phyloP scores from a whole-genome alignment of 768 basidiomycete genomes.

The Kondoa malvinella region DNA sequence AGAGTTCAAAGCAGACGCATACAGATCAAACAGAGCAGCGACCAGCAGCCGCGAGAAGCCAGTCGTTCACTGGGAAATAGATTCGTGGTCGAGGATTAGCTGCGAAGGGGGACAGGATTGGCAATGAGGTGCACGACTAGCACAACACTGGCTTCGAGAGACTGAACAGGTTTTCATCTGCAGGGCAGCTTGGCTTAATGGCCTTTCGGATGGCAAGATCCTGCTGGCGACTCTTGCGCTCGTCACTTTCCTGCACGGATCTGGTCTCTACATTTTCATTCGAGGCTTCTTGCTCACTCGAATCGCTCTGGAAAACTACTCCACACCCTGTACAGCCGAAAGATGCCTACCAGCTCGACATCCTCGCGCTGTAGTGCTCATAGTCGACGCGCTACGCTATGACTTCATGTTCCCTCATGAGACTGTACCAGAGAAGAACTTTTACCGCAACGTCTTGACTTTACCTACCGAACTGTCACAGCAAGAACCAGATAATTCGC shows the following conservation, averaged over 20 bases:
- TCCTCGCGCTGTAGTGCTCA: conserved; percentile 59
- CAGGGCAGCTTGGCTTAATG: not conserved
- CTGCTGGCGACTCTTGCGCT: conserved; percentile 3
- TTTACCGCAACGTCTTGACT: conserved; percentile 69
- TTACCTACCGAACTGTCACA: conserved; percentile 57
- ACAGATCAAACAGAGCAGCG: no score
- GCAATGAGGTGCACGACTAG: no score
- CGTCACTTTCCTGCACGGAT: conserved; percentile 40
- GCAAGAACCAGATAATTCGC: conserved; percentile 49
- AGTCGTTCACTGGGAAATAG: no score
- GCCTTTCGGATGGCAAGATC: conserved; percentile 5
- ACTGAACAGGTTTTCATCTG: not conserved
- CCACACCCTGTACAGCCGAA: not conserved
- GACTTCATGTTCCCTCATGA: conserved; percentile 65
- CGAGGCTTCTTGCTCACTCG: conserved; percentile 73
- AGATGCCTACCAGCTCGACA: conserved; percentile 51
- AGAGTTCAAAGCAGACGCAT: no score
- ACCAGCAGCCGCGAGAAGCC: no score
- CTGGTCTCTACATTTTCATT: conserved; percentile 75
- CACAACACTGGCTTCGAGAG: no score
- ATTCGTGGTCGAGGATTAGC: no score
- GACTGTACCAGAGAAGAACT: conserved; percentile 33
- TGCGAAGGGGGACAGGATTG: no score
- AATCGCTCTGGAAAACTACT: conserved; percentile 46
- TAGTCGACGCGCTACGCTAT: conserved; percentile 84